Base-by-base conservation (phyloP, 176 grass and related monocot genomes). In the Carex kokanica region DNA sequence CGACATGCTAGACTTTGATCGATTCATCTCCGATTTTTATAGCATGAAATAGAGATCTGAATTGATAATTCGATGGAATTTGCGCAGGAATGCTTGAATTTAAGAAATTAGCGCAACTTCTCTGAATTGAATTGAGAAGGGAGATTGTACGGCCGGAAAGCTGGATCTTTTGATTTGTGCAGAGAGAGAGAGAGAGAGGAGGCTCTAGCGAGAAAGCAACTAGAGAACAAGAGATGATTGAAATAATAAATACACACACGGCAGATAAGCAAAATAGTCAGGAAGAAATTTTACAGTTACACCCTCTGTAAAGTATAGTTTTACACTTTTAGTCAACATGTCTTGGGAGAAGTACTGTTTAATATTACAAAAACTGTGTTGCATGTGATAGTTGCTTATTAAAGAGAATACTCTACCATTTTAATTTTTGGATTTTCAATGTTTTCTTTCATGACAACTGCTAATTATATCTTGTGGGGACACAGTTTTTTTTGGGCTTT, bases 1-100 rank as follows among this genome's bases (percentile, higher is more conserved):
- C 40, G 17, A 13, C 64, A 23, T 82, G 43, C 34, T 88, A 67
- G n/a, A 55, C 58, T 84, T 89, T 86, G 68, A 78, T 49, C 83
- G 86, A 38, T 88, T 82, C 59, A 65, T 64, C 34, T 14, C 36
- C 20, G 27, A 81, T 25, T 81, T n/a, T 23, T 55, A 52, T 31
- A 81, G 57, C 78, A 81, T 81, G 38, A 63, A 47, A 23, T 24
- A 24, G 59, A 81, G 59, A 81, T 81, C 78, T 45, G 56, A 65
- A 78, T 78, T 78, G 73, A 55, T 1, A 78, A 78, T 32, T 32
- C 51, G 51, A 56, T 54, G 4, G 40, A 34, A 82, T 68, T 67
- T 23, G 80, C 14, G 6, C 5, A 43, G 47, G 21, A 82, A 82
- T 64, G 56, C 53, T 29, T 20, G 55, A 80, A 81, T 62, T 81